Percentiles rank a stretch among this genome's conserved stretches.
Evolutionary conservation across 2,329 filamentous ascomycete genomes (phyloP).

Genomic region (Corniculantispora saksenae): DNA sequence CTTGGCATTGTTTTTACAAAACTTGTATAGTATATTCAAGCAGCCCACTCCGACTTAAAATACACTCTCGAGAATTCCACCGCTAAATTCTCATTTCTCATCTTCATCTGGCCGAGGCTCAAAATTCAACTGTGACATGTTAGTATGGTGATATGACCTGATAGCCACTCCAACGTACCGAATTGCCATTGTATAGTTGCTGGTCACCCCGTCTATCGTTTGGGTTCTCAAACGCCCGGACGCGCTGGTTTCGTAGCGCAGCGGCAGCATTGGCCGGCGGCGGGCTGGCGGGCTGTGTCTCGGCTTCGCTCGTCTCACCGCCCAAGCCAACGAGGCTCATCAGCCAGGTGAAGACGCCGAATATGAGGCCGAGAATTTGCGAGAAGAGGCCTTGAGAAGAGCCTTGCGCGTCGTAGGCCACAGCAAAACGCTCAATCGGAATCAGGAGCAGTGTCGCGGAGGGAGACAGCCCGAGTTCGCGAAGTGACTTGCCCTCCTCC

Average conservation of each 20-base stretch:
- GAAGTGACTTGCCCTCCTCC: constrained; percentile 71
- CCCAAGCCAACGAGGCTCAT: constrained; percentile 31
- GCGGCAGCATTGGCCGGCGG: constrained; percentile 8
- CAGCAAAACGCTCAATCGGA: constrained; percentile 56
- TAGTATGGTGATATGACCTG: constrained; percentile 26
- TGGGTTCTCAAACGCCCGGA: constrained; percentile 29
- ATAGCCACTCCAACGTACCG: constrained; percentile 54
- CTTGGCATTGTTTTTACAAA: constrained; percentile 26
- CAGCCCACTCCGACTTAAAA: constrained; percentile 20
- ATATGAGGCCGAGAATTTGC: constrained; percentile 32
- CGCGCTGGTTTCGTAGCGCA: constrained; percentile 27
- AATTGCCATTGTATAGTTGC: constrained; percentile 90
- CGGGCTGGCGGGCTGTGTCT: not conserved
- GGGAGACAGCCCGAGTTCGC: constrained; percentile 71
- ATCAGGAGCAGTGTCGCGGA: constrained; percentile 82
- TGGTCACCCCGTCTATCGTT: constrained; percentile 57
- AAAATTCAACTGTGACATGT: constrained; percentile 60
- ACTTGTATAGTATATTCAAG: constrained; percentile 24
- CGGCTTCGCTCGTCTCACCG: constrained; percentile 16
- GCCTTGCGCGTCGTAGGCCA: constrained; percentile 40
- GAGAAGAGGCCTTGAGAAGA: constrained; percentile 31
- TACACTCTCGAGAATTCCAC: not conserved
- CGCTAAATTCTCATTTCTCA: constrained; percentile 34
- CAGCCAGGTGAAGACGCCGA: constrained; percentile 32
- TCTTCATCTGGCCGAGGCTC: constrained; percentile 65